phyloP scores from a whole-genome alignment of 176 grass and related monocot genomes.

The Zoysia pacifica region DNA sequence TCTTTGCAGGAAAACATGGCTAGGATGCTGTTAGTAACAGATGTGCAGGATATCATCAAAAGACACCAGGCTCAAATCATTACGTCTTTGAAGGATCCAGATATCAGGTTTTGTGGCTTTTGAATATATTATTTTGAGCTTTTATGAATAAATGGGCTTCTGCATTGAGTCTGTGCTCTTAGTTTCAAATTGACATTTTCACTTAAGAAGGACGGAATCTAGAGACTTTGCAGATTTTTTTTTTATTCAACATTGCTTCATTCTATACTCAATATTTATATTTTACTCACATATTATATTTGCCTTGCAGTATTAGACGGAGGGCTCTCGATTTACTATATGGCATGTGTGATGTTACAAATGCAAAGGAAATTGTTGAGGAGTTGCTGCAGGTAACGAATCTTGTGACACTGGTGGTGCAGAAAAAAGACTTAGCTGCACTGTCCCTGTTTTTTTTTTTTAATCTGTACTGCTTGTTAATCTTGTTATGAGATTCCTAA shows the following conservation, averaged over 20 bases:
- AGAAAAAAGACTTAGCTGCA: neutral
- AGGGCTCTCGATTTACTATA: constrained; percentile 97
- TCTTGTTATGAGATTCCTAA: constrained; percentile 31
- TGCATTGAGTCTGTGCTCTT: too few species aligned
- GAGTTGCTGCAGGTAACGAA: constrained; percentile 92
- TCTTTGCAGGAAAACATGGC: constrained; percentile 92
- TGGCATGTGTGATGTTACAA: constrained; percentile 99
- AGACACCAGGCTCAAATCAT: constrained; percentile 99
- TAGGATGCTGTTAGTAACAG: constrained; percentile 96
- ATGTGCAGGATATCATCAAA: constrained; percentile 99
- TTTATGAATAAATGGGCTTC: constrained; percentile 2
- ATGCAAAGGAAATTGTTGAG: constrained; percentile 98
- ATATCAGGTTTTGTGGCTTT: constrained; percentile 72
- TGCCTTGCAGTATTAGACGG: constrained; percentile 86
- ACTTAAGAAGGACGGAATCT: constrained; percentile 13
- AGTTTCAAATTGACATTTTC: neutral
- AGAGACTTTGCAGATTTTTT: neutral
- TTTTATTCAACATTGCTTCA: neutral
- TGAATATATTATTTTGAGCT: neutral
- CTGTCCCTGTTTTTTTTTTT: neutral
- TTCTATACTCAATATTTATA: neutral
- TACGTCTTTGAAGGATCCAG: constrained; percentile 97
- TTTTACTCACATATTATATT: constrained; percentile 16
- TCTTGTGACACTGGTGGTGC: constrained; percentile 3
- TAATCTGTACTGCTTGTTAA: neutral